phyloP scores from a whole-genome alignment of 1,284 basidiomycete genomes.

The Polyporus tsugae region DNA sequence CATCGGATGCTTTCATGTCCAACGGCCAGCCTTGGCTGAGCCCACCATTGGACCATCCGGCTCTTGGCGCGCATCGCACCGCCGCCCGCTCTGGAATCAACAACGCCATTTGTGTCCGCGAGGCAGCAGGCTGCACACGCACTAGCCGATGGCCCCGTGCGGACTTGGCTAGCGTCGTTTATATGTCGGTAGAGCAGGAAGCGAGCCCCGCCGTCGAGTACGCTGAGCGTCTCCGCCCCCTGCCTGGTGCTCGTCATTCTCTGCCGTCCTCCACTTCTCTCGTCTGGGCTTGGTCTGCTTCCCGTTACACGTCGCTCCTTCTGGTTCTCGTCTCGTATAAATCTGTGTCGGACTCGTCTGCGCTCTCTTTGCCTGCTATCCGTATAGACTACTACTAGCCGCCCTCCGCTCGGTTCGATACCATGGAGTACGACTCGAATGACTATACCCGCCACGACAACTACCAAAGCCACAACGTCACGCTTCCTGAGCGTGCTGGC shows the following conservation, averaged over 20 bases:
- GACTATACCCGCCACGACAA: background rate
- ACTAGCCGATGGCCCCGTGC: slow-evolving; percentile 13
- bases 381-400: background rate
- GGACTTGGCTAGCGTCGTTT: slow-evolving; percentile 17
- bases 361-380: slow-evolving; percentile 4
- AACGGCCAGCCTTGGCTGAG: slow-evolving; percentile 16
- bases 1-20: background rate
- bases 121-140: slow-evolving; percentile 6
- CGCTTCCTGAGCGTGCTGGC: slow-evolving; percentile 19
- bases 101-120: background rate
- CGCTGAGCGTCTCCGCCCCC: slow-evolving; percentile 32
- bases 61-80: slow-evolving; percentile 18
- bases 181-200: slow-evolving; percentile 12
- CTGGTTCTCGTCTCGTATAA: slow-evolving; percentile 16
- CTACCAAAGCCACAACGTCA: slow-evolving; percentile 24
- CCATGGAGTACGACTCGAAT: slow-evolving; percentile 7
- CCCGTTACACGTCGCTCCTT: slow-evolving; percentile 11
- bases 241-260: slow-evolving; percentile 23
- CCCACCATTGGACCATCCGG: slow-evolving; percentile 15
- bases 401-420: background rate
- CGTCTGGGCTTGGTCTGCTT: slow-evolving; percentile 22
- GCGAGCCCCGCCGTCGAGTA: slow-evolving; percentile 21
- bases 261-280: slow-evolving; percentile 3
- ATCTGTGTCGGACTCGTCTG: background rate
- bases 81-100: slow-evolving; percentile 6